These are phyloP conservation scores for Stachybotrys echinatus DNA, from an alignment of 2,329 filamentous ascomycete species.

Conservation along the genomic window DNA sequence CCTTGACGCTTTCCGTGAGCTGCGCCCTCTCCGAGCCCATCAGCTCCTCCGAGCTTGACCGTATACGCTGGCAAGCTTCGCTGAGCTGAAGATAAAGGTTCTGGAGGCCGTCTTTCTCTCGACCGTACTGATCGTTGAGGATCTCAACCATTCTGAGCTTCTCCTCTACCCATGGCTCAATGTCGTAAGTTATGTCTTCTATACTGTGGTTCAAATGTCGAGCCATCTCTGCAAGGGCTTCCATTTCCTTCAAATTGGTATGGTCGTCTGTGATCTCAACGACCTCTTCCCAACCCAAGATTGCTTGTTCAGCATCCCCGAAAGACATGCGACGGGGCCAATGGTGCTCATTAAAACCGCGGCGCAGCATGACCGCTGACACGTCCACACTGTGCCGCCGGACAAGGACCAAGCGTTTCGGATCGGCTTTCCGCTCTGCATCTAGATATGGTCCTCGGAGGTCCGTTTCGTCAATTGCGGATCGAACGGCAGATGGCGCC, in stretches of 20 bases:
- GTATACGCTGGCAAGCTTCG: slow-evolving; percentile 64
- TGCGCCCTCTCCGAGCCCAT: slow-evolving; percentile 63
- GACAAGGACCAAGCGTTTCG: slow-evolving; percentile 44
- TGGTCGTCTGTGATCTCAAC: slow-evolving; percentile 30
- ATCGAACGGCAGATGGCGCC: slow-evolving; percentile 52
- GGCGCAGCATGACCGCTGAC: slow-evolving; percentile 21
- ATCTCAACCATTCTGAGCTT: slow-evolving; percentile 51
- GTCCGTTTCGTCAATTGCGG: slow-evolving; percentile 54
- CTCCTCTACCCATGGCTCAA: slow-evolving; percentile 56
- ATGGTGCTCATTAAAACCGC: slow-evolving; percentile 46
- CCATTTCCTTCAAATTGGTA: slow-evolving; percentile 18
- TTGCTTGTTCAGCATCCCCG: slow-evolving; percentile 68
- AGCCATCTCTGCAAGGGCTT: slow-evolving; percentile 45
- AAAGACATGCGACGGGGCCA: slow-evolving; percentile 73
- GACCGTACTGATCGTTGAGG: slow-evolving; percentile 57
- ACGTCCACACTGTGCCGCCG: slow-evolving; percentile 56
- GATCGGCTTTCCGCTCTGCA: slow-evolving; percentile 39
- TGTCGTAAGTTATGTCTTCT: slow-evolving; percentile 40
- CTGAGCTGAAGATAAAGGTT: slow-evolving; percentile 62
- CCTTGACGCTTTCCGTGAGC: slow-evolving; percentile 67
- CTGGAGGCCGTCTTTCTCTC: slow-evolving; percentile 62
- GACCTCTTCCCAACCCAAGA: slow-evolving; percentile 61
- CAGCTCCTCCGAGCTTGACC: slow-evolving; percentile 62
- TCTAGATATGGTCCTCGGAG: slow-evolving; percentile 48
- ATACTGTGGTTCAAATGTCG: slow-evolving; percentile 50